Evolutionary conservation across 495 filamentous ascomycete species (phyloP).

Genomic region (Bacidia rubella): DNA sequence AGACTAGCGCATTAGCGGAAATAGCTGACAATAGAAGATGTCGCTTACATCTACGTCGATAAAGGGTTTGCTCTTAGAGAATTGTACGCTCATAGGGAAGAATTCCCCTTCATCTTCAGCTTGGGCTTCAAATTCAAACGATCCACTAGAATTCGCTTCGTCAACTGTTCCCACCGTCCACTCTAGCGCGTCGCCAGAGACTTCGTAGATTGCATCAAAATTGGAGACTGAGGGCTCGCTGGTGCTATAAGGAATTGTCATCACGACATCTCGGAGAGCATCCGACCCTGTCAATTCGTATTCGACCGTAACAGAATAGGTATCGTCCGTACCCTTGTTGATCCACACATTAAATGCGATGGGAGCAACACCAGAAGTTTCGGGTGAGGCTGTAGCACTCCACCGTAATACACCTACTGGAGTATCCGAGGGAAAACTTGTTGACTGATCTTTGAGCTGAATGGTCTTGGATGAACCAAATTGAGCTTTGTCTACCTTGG

Average conservation of each 20-base stretch:
- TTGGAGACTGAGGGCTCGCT: slow-evolving; percentile 79
- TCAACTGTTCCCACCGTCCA: slow-evolving; percentile 81
- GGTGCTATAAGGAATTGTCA: slow-evolving; percentile 71
- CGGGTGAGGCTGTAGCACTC: slow-evolving; percentile 55
- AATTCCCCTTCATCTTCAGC: slow-evolving; percentile 76
- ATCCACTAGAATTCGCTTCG: slow-evolving; percentile 64
- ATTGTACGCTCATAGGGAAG: slow-evolving; percentile 90
- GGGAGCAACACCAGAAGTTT: slow-evolving; percentile 58
- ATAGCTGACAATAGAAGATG: neutral
- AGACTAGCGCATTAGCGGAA: slow-evolving; percentile 11
- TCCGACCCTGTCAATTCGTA: slow-evolving; percentile 77
- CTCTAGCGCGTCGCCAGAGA: slow-evolving; percentile 81
- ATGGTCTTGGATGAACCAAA: slow-evolving; percentile 69
- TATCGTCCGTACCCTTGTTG: slow-evolving; percentile 64
- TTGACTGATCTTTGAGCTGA: slow-evolving; percentile 69
- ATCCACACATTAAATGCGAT: slow-evolving; percentile 95
- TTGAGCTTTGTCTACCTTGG: slow-evolving; percentile 77
- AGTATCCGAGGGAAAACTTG: slow-evolving; percentile 85
- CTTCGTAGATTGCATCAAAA: slow-evolving; percentile 88
- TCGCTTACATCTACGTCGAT: slow-evolving; percentile 75
- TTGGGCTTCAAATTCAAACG: slow-evolving; percentile 87
- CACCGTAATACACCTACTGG: slow-evolving; percentile 79
- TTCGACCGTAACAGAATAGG: slow-evolving; percentile 77
- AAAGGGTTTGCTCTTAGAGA: slow-evolving; percentile 74
- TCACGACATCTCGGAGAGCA: slow-evolving; percentile 65